phyloP scores from a whole-genome alignment of 148 eudicot species.

The Dianthus caryophyllus region DNA sequence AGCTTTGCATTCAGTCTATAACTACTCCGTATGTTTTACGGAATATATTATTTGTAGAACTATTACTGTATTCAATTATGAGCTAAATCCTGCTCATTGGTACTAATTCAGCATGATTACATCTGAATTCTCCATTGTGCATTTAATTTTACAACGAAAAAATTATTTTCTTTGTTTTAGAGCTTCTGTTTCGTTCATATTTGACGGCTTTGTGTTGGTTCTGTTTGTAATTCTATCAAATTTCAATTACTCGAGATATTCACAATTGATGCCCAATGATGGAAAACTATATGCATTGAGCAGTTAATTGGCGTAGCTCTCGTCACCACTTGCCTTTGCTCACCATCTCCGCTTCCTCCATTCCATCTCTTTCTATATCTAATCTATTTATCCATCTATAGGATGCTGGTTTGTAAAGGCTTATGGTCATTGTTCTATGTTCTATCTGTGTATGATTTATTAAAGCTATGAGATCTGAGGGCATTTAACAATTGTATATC shows the following conservation, averaged over 20 bases:
- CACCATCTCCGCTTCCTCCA: conserved; percentile 10
- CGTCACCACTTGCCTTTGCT: conserved; percentile 23
- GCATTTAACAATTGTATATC: no score
- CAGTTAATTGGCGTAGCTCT: conserved; percentile 28
- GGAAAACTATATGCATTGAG: conserved; percentile 30
- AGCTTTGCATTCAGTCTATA: no score
- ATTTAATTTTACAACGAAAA: no score
- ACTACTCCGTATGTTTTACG: no score
- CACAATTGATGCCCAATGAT: conserved; percentile 30
- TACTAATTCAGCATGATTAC: no score
- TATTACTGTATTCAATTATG: no score
- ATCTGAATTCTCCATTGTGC: no score
- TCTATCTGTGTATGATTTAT: conserved; percentile 29
- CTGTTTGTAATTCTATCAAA: neutral
- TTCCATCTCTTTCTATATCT: neutral
- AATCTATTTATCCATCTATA: conserved; percentile 8
- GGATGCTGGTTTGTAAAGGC: conserved; percentile 32
- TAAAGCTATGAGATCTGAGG: conserved; percentile 72
- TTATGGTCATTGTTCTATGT: conserved; percentile 33
- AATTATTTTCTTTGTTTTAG: no score
- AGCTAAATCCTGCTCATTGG: no score
- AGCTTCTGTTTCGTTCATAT: no score
- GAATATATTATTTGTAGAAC: no score
- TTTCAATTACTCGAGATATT: neutral
- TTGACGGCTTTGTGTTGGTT: no score